Evolutionary conservation across 2,329 filamentous ascomycete species (phyloP), one percentile per base, ranked within the genome.

Genomic region (Chaetomiaceae sp.): DNA sequence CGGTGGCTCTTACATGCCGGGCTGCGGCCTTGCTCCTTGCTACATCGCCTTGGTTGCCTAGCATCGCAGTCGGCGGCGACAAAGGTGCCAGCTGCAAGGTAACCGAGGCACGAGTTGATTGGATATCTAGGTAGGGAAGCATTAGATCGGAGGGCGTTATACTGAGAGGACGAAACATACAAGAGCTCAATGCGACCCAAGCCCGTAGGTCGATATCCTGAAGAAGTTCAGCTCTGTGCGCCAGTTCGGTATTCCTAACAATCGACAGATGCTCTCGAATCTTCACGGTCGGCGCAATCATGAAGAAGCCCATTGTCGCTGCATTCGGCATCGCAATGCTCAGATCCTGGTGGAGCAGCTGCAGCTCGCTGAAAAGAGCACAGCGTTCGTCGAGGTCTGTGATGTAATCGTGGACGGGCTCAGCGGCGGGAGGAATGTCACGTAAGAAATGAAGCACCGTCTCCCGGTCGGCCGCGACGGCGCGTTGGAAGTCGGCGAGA

Each of bases 211-310:
- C 22, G 22, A 24, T 24, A 18, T 0, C 12, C 26, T 6, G 5
- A 30, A 30, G 10, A 30, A 5, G 29, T 11, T 6, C 14, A 5
- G 29, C 29, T 4, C 5, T 12, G 29, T 12, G 4, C 11, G 9
- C 29, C 6, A n/a, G 11, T 6, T n/a, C 6, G 15, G 36, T 10
- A 26, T 14, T n/a, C 24, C 22, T 27, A 29, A 41, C 6, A 14
- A n/a, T 24, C 6, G 18, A 18, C 12, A 41, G 14, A 33, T 42
- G 42, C 11, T 10, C 12, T 29, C 43, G 43, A 38, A 50, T 44
- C 15, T 36, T 29, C 12, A 38, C 36, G 38, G 27, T 17, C 14
- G 47, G 47, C 29, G 47, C 42, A 42, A 49, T 24, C 42, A 49
- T 42, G 26, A 42, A 30, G 19, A 42, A 35, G 42, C 24, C 42